These are phyloP conservation scores for Colletotrichum salicis DNA, from an alignment of 2,329 filamentous ascomycete genomes.

Conservation along the genomic window DNA sequence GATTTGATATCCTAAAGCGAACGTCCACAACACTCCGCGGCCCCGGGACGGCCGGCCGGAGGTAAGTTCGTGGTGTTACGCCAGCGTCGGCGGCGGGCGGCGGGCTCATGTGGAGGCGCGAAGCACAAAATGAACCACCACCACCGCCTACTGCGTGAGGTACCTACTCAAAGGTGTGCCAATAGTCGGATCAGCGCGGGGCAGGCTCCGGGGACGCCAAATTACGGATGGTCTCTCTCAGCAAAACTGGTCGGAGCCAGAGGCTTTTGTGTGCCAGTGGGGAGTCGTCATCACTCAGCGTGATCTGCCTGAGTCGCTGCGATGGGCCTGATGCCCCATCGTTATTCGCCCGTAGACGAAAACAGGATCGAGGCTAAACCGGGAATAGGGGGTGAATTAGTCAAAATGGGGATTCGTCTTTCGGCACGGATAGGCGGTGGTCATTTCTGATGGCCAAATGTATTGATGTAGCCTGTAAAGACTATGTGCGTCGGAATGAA, in stretches of 20 bases:
- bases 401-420: conserved; percentile 3
- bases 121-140: not conserved
- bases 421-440: not conserved
- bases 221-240: not conserved
- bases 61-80: not conserved
- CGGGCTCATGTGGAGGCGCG: not conserved
- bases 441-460: not conserved
- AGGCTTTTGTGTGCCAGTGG: not conserved
- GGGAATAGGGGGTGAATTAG: conserved; percentile 1
- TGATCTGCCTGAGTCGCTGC: conserved; percentile 7
- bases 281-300: conserved; percentile 2
- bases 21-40: not conserved
- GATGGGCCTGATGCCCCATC: not conserved
- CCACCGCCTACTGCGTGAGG: too few relatives aligned
- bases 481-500: not conserved
- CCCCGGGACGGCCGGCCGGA: not conserved
- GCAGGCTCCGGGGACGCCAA: conserved; percentile 3
- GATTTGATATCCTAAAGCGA: not conserved
- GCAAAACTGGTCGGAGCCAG: not conserved
- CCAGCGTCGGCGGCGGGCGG: not conserved
- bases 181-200: conserved; percentile 10
- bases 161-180: not conserved
- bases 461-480: not conserved
- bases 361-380: conserved; percentile 6
- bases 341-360: not conserved